Evolutionary conservation across 768 basidiomycete species (phyloP), one percentile per base, ranked within the genome.

Genomic region (Boletus rubropictus): DNA sequence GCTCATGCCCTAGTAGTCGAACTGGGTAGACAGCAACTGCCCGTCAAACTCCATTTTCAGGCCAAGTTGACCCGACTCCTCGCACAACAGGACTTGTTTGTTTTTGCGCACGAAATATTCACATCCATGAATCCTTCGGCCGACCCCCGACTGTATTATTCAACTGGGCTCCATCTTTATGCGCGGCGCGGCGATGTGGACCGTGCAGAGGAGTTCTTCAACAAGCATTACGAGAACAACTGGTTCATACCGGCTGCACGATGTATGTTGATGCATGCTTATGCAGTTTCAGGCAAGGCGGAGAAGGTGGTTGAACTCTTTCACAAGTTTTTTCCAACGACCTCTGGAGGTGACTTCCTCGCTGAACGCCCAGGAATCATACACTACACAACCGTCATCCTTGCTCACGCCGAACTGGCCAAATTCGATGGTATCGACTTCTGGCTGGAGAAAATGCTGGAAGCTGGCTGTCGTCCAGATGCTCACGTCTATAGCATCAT

Each of bases 371-470:
- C 83, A 22, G 65, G 62, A 25, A 55, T 76, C 14, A 42, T 66
- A 35, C 81, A 85, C 51, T 88, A 77, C 57, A 72, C 76, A 14
- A 68, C 74, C 33, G 67, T 86, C 55, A 68, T 88, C 15, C 70
- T 73, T 49, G 82, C 81, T 7, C 70, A 79, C 50, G 71, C 78
- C 3, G 68, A 69, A 51, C 58, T 61, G 7, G 72, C 74, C 7
- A 72, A 83, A 52, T 59, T 71, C 34, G 60, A 67, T 25, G 76
- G 75, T 12, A 69, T 84, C 55, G 72, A 75, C 50, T 34, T 48
- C 1, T 85, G 83, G 83, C 56, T 89, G 48, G 62, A 67, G 38
- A 68, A 62, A 39, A 76, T 86, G 74, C 51, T 69, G 20, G 57
- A 69, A 12, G 71, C 70, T 20, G 78, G 78, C 11, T 55, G 77